A percentile compares a stretch with the other conserved stretches of the same genome.
phyloP scores from a whole-genome alignment of 805 yeast genomes.

The Lachancea mirantina region DNA sequence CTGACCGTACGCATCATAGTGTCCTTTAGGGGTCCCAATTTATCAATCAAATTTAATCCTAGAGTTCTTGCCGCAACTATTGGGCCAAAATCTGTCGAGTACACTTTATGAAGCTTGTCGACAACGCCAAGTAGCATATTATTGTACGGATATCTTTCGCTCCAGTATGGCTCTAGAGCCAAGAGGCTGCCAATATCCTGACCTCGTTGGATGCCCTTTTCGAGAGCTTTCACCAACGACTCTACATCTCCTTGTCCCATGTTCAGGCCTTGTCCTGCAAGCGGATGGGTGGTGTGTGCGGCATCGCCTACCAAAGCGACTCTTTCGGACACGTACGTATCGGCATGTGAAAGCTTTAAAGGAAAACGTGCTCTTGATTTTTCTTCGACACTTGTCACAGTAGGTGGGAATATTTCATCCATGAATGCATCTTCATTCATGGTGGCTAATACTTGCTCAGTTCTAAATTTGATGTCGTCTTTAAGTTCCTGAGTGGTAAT shows the following conservation, averaged over 20 bases:
- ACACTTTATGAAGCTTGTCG: constrained; percentile 85
- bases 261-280: constrained; percentile 96
- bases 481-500: constrained; percentile 42
- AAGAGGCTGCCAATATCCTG: constrained; percentile 78
- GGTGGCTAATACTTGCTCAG: constrained; percentile 25
- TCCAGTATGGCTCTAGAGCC: constrained; percentile 80
- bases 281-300: constrained; percentile 94
- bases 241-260: constrained; percentile 96
- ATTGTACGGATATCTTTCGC: constrained; percentile 73
- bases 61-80: constrained; percentile 65
- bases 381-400: constrained; percentile 49
- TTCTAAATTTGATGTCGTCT: constrained; percentile 71
- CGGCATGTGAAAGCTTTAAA: constrained; percentile 81
- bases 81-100: constrained; percentile 65
- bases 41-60: constrained; percentile 68
- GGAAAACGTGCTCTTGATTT: constrained; percentile 84
- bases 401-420: constrained; percentile 61
- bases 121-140: constrained; percentile 80
- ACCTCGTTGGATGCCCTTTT: constrained; percentile 66
- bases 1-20: constrained; percentile 55
- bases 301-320: constrained; percentile 97
- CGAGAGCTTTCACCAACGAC: constrained; percentile 59
- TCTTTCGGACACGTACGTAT: constrained; percentile 74
- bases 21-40: constrained; percentile 57
- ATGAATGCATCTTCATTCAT: constrained; percentile 37